These are phyloP conservation scores for Sanguinoderma infundibulare DNA, from an alignment of 1,284 basidiomycete genomes.

Conservation along the genomic window DNA sequence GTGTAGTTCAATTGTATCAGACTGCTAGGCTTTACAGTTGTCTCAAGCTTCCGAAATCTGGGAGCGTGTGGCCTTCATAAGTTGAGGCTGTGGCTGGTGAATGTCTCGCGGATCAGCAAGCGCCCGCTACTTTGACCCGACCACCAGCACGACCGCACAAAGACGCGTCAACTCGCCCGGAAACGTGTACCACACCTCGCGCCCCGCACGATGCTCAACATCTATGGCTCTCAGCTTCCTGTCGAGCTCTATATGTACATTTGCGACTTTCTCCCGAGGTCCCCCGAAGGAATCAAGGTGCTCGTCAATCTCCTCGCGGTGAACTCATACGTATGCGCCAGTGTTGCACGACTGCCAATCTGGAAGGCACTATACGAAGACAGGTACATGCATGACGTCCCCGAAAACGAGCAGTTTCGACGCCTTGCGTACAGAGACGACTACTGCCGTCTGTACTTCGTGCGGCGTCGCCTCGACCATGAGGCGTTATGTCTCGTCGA, in stretches of 20 bases:
- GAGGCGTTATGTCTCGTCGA: conserved; percentile 46
- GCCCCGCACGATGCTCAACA: neutral
- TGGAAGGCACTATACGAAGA: conserved; percentile 56
- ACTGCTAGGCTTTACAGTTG: neutral
- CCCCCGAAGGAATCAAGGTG: conserved; percentile 27
- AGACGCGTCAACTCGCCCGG: neutral
- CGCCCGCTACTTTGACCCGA: too few species aligned
- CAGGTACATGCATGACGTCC: conserved; percentile 49
- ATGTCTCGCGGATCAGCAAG: too few species aligned
- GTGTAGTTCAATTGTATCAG: neutral
- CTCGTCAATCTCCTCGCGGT: conserved; percentile 33
- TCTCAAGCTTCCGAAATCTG: too few species aligned
- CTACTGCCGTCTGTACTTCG: conserved; percentile 50
- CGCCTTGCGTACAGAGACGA: conserved; percentile 37
- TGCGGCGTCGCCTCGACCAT: conserved; percentile 48
- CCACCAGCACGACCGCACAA: neutral
- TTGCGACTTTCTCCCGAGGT: conserved; percentile 27
- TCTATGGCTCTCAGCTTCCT: conserved; percentile 10
- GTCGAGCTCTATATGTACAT: conserved; percentile 15
- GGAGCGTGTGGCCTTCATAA: too few species aligned
- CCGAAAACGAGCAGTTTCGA: conserved; percentile 41
- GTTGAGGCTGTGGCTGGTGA: too few species aligned
- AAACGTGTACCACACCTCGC: neutral
- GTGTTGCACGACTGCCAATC: conserved; percentile 33
- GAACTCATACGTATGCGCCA: conserved; percentile 35